A percentile compares a stretch with the other conserved stretches of the same genome.
phyloP scores from a whole-genome alignment of 1,139 yeast genomes.

The Taphrina deformans region DNA sequence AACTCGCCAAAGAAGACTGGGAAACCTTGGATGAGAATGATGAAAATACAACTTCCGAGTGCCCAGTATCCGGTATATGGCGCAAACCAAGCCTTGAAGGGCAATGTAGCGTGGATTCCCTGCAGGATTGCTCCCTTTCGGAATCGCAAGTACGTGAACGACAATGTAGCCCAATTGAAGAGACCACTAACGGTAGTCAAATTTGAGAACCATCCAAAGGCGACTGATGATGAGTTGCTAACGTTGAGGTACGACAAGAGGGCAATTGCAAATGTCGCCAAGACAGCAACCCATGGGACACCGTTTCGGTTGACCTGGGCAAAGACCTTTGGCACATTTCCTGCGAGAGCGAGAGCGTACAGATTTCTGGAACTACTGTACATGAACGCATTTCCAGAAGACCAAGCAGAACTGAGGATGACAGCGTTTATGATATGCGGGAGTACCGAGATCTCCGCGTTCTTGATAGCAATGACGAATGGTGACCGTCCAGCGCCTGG shows the following conservation, averaged over 20 bases:
- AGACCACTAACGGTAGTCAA: conserved; percentile 64
- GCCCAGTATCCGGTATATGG: conserved; percentile 19
- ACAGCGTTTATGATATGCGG: conserved; percentile 76
- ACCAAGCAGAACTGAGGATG: conserved; percentile 64
- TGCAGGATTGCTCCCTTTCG: conserved; percentile 37
- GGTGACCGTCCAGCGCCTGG: conserved; percentile 63
- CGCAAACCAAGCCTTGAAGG: conserved; percentile 20
- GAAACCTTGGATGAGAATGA: conserved; percentile 69
- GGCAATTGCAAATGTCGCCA: conserved; percentile 50
- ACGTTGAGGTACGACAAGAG: conserved; percentile 57
- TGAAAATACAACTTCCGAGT: conserved; percentile 46
- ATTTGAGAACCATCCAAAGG: conserved; percentile 76
- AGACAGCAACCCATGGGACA: conserved; percentile 58
- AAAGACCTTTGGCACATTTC: conserved; percentile 62
- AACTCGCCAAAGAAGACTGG: conserved; percentile 63
- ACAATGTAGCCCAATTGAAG: conserved; percentile 55
- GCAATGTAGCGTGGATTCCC: conserved; percentile 36
- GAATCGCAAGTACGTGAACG: conserved; percentile 45
- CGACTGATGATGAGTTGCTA: conserved; percentile 54
- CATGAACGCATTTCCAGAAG: conserved; percentile 74
- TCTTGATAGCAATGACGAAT: conserved; percentile 68
- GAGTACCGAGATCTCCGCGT: conserved; percentile 67
- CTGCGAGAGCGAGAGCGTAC: conserved; percentile 59
- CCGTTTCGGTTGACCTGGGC: conserved; percentile 60
- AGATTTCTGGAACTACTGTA: conserved; percentile 63